A percentile compares a stretch with the other conserved stretches of the same genome.
phyloP scores from a whole-genome alignment of 345 rosid genomes.

The Hibiscus trionum region DNA sequence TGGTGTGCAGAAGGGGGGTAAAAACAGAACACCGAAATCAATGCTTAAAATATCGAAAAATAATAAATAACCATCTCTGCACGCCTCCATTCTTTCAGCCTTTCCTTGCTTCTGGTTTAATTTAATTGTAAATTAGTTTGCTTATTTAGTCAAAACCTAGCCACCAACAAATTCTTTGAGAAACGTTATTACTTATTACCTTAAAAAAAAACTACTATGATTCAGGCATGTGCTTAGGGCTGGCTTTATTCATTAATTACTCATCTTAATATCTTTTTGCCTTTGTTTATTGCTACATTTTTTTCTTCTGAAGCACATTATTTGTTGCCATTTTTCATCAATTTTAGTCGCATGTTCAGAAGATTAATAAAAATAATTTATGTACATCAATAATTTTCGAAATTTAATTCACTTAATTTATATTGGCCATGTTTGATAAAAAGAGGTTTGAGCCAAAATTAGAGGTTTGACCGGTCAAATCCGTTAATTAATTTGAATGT shows the following conservation, averaged over 20 bases:
- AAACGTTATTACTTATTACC: not conserved
- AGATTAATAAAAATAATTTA: not conserved
- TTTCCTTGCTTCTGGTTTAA: not conserved
- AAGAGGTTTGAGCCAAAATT: too few species aligned
- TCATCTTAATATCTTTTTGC: not conserved
- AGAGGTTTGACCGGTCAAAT: too few species aligned
- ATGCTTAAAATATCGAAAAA: not conserved
- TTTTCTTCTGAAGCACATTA: not conserved
- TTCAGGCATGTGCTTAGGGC: not conserved
- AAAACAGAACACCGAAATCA: not conserved
- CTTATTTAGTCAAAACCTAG: not conserved
- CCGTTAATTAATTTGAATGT: too few species aligned
- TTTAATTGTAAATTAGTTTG: not conserved
- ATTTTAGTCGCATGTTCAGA: not conserved
- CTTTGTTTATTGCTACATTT: not conserved
- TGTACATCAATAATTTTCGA: too few species aligned
- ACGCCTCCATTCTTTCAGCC: not conserved
- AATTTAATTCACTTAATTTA: too few species aligned
- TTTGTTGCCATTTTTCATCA: too few species aligned
- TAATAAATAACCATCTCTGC: not conserved
- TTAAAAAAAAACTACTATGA: not conserved
- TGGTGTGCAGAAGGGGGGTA: too few species aligned
- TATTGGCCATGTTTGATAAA: too few species aligned
- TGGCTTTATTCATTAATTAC: not conserved
- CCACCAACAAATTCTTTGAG: not conserved